Base-by-base conservation (phyloP, 2,329 filamentous ascomycete genomes). In the Ophidiomyces ophidiicola region DNA sequence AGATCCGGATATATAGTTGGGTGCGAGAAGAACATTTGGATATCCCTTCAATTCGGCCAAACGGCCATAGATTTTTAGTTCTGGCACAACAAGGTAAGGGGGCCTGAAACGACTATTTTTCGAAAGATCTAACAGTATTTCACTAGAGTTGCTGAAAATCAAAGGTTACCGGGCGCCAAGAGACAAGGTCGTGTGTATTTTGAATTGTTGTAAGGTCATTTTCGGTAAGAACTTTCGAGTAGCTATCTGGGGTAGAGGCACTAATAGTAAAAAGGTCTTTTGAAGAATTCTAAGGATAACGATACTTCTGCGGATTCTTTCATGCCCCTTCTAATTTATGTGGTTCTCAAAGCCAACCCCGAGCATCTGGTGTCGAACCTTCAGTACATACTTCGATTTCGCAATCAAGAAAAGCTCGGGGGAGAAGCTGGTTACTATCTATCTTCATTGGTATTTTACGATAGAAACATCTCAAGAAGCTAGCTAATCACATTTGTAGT, bases 151-250 rank as follows among this genome's bases (percentile, higher is more conserved):
- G 10, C 65, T 93, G 25, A 98, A 98, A 60, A 94, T 98, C 54
- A 93, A 88, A 54, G 90, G 83, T 6, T 98, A 98, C 56, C 77
- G 92, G 49, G 90, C 90, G n/a, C 90, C 90, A 3, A 71, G 90
- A 51, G 90, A 98, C 67, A 98, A 98, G 62, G 90, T 98, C 40
- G 96, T 98, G 35, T 98, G 90, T 59, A 85, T 96, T 32, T 66
- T 98, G 41, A 98, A 98, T 62, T 94, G 87, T 64, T 98, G 90
- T 74, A 98, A 98, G 63, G 92, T 98, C 46, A 96, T 98, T 47
- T 96, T 98, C 60, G 90, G 82, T 85, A 61, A 50, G 71, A 51
- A 14, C 3, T 15, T 11, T 30, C 24, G 15, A 23, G 11, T 11
- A 12, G 37, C 36, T 44, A 20, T 37, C 41, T 34, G 29, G 24